These are phyloP conservation scores for Obelidium mucronatum DNA, from an alignment of 192 early-diverging fungal genomes.

Conservation along the genomic window DNA sequence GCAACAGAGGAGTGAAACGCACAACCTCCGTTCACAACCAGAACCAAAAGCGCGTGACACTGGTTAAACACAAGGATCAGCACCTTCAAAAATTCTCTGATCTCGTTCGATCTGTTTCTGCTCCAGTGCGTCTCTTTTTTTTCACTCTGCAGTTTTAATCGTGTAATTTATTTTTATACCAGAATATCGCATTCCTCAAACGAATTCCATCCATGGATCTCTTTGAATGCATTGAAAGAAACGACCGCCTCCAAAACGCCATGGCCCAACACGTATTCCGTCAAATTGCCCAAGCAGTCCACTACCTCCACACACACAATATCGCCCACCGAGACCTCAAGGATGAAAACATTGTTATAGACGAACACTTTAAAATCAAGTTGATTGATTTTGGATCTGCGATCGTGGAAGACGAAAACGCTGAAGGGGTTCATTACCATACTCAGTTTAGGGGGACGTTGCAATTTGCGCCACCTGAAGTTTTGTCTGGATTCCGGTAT, in stretches of 20 bases:
- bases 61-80: constrained; percentile 40
- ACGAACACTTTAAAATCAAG: constrained; percentile 54
- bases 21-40: no score
- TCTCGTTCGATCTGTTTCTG: not conserved
- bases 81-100: constrained; percentile 52
- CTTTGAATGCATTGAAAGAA: constrained; percentile 64
- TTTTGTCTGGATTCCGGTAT: constrained; percentile 61
- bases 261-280: constrained; percentile 46
- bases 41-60: not conserved
- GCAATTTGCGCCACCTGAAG: constrained; percentile 74
- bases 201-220: constrained; percentile 50
- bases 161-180: no score
- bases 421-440: not conserved
- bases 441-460: constrained; percentile 66
- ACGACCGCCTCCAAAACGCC: constrained; percentile 47
- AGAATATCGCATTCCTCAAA: constrained; percentile 21
- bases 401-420: constrained; percentile 17
- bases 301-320: constrained; percentile 50
- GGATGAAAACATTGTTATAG: constrained; percentile 68
- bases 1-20: no score
- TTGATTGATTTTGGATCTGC: constrained; percentile 67
- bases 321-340: constrained; percentile 65
- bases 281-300: constrained; percentile 52
- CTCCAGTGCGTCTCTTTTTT: no score
- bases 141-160: no score